Percentiles rank a stretch among this genome's conserved stretches.
These are phyloP conservation scores for Endotrypanum monterogeii DNA, from an alignment of 208 protist genomes.

Conservation along the genomic window DNA sequence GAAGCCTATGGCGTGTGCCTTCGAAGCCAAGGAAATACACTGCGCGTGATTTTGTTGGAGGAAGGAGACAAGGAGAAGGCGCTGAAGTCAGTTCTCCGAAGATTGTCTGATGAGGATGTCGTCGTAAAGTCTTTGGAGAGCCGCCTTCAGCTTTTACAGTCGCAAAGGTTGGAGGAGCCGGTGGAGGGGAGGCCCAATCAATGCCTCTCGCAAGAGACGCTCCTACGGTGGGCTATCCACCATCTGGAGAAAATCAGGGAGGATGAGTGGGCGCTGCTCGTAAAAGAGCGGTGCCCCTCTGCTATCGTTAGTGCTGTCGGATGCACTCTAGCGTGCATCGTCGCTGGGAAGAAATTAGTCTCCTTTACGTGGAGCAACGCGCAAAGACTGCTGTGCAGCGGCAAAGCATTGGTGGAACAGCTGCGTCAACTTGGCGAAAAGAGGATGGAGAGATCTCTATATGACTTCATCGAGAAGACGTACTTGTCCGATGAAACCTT, in stretches of 20 bases:
- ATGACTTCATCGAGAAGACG: slow-evolving; percentile 10
- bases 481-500: slow-evolving; percentile 21
- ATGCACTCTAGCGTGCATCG: slow-evolving; percentile 28
- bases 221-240: slow-evolving; percentile 24
- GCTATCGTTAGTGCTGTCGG: slow-evolving; percentile 12
- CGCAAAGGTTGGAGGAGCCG: slow-evolving; percentile 12
- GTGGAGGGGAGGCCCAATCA: not conserved
- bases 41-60: slow-evolving; percentile 28
- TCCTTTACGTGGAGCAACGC: slow-evolving; percentile 27
- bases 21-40: slow-evolving; percentile 19
- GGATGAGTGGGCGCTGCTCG: slow-evolving; percentile 20
- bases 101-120: slow-evolving; percentile 20
- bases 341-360: slow-evolving; percentile 7
- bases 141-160: slow-evolving; percentile 12
- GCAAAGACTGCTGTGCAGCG: slow-evolving; percentile 14
- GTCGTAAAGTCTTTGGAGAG: slow-evolving; percentile 23
- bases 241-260: slow-evolving; percentile 21
- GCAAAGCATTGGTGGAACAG: slow-evolving; percentile 14
- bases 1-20: slow-evolving; percentile 29
- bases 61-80: slow-evolving; percentile 12
- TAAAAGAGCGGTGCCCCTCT: slow-evolving; percentile 17
- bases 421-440: slow-evolving; percentile 16
- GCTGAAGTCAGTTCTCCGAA: slow-evolving; percentile 16
- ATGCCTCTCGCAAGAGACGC: slow-evolving; percentile 18
- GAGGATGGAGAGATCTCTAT: slow-evolving; percentile 17